A percentile compares a stretch with the other conserved stretches of the same genome.
Conservation (phyloP, 192 early-diverging fungal species). For the Jimgerdemannia flammicorona region DNA sequence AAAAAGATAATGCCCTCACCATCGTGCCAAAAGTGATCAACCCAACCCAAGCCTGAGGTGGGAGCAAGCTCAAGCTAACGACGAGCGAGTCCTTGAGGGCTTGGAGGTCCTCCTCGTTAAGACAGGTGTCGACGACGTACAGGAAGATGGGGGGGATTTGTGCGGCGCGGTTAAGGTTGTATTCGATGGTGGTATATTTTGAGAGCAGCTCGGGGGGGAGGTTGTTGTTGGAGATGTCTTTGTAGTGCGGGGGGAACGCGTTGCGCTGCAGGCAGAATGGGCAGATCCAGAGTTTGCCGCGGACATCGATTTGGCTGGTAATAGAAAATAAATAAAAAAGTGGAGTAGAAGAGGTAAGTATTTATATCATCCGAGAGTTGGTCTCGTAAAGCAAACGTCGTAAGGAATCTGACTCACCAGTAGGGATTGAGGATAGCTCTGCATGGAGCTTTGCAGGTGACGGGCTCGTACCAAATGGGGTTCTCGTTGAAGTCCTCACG, state of each 20-base stretch:
- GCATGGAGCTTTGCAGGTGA: constrained; percentile 94
- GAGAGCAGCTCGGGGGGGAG: constrained; percentile 90
- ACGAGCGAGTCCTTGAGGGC: constrained; percentile 93
- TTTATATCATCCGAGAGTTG: background rate
- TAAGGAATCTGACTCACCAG: constrained; percentile 58
- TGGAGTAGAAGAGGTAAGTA: background rate
- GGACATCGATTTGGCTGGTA: constrained; percentile 90
- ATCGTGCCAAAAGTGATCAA: constrained; percentile 97
- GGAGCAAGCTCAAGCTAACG: constrained; percentile 85
- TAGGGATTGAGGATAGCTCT: constrained; percentile 96
- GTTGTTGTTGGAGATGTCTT: constrained; percentile 88
- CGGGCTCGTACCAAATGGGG: constrained; percentile 95
- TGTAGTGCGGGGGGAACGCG: constrained; percentile 96
- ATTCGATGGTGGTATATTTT: constrained; percentile 96
- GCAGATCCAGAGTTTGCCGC: constrained; percentile 96
- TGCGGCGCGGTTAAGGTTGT: constrained; percentile 79
- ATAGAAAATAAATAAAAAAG: background rate
- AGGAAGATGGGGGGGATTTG: constrained; percentile 94
- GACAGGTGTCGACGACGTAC: constrained; percentile 95
- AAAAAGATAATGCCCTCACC: constrained; percentile 45
- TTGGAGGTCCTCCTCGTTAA: constrained; percentile 94
- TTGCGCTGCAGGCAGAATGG: constrained; percentile 98
- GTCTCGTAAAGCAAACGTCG: background rate
- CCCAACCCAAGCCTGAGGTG: constrained; percentile 90
- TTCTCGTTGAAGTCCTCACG: constrained; percentile 66